Evolutionary conservation across 1,284 basidiomycete species (phyloP), one percentile per base, ranked within the genome.

Genomic region (Spongispora temasekensis): DNA sequence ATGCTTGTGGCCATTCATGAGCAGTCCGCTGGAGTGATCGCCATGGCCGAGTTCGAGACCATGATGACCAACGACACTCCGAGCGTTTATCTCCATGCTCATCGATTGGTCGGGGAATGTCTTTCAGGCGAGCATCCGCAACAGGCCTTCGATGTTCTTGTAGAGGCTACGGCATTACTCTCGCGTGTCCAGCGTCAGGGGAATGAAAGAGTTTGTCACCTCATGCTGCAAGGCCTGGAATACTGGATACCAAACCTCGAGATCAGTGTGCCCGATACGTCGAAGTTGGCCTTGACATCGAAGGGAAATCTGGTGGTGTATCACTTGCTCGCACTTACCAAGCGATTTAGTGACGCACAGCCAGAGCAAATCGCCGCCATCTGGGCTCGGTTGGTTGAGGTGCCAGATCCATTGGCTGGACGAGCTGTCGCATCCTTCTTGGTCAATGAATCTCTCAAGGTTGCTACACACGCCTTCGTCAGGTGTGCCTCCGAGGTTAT

Each of bases 401-500:
- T 85, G 4, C 85, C 89, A 17, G 83, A 89, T 67, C 81, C 87
- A 59, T 79, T 83, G 17, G 95, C 95, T 67, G 91, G 91, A 1
- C 89, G 89, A 62, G 91, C 92, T 1, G 83, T 95, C 23, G 81
- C 93, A 57, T 86, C 90, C 51, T 97, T 95, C 75, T 78, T 97
- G 4, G 82, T 97, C 50, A 93, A 95, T 65, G 93, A 97, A 68
- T 91, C 93, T 0, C 88, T 91, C 58, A 92, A 91, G 75, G 88
- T 95, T 48, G 89, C 91, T 31, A 94, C 86, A 65, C 82, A 84
- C 5, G 83, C 88, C 12, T 97, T 94, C 71, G 85, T 96, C 60
- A 81, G 80, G 53, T 91, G 93, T 68, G 91, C 93, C 2, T 87
- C 91, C 55, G 89, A 90, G 64, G 88, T 96, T 55, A 86, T 97